These are phyloP conservation scores for Melanomma pulvis-pyrius DNA, from an alignment of 495 filamentous ascomycete species.

Conservation along the genomic window DNA sequence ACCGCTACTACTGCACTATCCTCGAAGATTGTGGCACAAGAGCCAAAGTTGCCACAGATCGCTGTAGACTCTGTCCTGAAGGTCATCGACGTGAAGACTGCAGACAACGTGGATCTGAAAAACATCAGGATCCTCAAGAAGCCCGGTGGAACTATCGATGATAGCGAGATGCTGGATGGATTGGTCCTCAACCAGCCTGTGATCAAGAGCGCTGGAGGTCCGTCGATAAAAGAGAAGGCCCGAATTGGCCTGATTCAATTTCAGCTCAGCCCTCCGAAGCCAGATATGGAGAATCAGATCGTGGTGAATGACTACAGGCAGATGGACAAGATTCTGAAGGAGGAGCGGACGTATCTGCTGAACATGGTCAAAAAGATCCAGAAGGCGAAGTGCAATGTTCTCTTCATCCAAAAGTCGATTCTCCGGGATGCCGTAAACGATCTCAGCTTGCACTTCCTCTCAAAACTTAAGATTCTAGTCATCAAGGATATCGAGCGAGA, in stretches of 20 bases:
- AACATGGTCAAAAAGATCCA: conserved; percentile 99
- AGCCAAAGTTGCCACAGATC: conserved; percentile 93
- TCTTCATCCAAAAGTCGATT: conserved; percentile 98
- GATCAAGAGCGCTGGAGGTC: conserved; percentile 90
- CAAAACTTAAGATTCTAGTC: conserved; percentile 91
- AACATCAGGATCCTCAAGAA: conserved; percentile 98
- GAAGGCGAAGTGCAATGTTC: conserved; percentile 98
- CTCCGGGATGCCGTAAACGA: conserved; percentile 97
- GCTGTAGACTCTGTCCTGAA: conserved; percentile 94
- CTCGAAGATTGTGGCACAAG: conserved; percentile 97
- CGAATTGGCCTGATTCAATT: conserved; percentile 97
- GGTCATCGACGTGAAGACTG: conserved; percentile 91
- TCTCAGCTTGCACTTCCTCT: conserved; percentile 92
- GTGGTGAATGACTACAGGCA: conserved; percentile 98
- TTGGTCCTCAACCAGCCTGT: conserved; percentile 89
- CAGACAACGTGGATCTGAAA: conserved; percentile 92
- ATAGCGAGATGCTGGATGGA: conserved; percentile 96
- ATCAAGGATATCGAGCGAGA: conserved; percentile 98
- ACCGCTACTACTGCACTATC: conserved; percentile 96
- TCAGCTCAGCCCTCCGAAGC: conserved; percentile 96
- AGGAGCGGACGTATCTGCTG: conserved; percentile 95
- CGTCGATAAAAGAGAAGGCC: conserved; percentile 93
- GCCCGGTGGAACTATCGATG: conserved; percentile 95
- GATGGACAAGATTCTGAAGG: conserved; percentile 99
- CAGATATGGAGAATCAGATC: conserved; percentile 99